phyloP scores from a whole-genome alignment of 495 filamentous ascomycete genomes.

The Baudoinia panamericana region DNA sequence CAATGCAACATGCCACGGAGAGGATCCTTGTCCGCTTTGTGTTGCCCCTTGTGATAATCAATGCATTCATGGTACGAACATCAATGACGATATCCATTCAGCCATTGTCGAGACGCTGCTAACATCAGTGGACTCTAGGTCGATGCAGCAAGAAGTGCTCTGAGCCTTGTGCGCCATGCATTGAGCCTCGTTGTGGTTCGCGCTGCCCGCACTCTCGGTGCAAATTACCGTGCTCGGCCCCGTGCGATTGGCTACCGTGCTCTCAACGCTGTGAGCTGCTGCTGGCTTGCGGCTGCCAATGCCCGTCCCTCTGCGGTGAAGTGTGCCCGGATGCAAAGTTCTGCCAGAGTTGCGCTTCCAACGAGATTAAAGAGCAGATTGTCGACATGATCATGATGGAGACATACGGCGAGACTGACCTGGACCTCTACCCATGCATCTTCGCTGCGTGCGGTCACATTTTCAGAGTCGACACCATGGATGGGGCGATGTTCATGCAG shows the following conservation, averaged over 20 bases:
- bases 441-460: conserved; percentile 56
- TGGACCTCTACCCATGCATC: conserved; percentile 47
- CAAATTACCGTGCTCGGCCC: conserved; percentile 53
- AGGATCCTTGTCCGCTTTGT: conserved; percentile 42
- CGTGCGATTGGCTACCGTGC: conserved; percentile 53
- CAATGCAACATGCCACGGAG: conserved; percentile 40
- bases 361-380: conserved; percentile 31
- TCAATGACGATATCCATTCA: too few species aligned
- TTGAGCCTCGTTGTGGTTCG: conserved; percentile 41
- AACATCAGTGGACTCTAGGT: conserved; percentile 50
- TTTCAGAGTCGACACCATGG: conserved; percentile 47
- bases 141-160: conserved; percentile 44
- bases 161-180: conserved; percentile 56
- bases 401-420: conserved; percentile 42
- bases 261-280: conserved; percentile 43
- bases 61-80: conserved; percentile 53
- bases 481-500: conserved; percentile 50
- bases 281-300: conserved; percentile 43
- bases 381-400: conserved; percentile 43
- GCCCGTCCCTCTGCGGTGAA: conserved; percentile 56
- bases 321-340: conserved; percentile 40
- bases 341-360: conserved; percentile 43
- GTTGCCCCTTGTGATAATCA: conserved; percentile 42
- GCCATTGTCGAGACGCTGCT: too few species aligned
- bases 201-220: conserved; percentile 41